Base-by-base conservation (phyloP, 148 eudicot genomes). In the Tetragonia tetragonoides region DNA sequence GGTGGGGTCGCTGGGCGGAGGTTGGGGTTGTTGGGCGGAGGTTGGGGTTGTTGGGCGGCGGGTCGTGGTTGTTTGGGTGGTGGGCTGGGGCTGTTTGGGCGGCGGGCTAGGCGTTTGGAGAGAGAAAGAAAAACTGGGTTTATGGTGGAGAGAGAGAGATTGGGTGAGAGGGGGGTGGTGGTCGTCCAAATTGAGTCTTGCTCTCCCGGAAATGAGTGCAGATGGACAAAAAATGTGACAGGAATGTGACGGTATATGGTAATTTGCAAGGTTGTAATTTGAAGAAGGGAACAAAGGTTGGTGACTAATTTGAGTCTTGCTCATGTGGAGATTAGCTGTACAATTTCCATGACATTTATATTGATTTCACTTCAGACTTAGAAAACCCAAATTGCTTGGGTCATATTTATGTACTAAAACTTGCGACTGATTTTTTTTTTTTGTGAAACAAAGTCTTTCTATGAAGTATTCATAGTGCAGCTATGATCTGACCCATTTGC, bases 261-360 rank as follows among this genome's bases (percentile, higher is more conserved):
- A 93, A 95, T 82, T 60, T 95, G 78, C 97, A 97, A 70, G 99
- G 99, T 72, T 91, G 99, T 83, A 95, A 93, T 84, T 70, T 95
- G 84, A 95, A 93, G 87, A 95, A 83, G 85, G 97, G 93, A 77
- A 84, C 91, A n/a, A 95, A 95, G 92, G 99, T 88, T 81, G 72
- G 80, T 76, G 53, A 72, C 70, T 71, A 21, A 65, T 47, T 49
- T 21, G 14, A 3, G 11, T 54, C n/a, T n/a, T 78, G 39, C 39
- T 38, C 18, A 62, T 42, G 54, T 23, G 41, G 14, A 15, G 59
- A 5, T 68, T 3, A 14, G 7, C 5, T 69, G 28, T 60, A 21
- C 24, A n/a, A n/a, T 60, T 20, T 21, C 10, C 63, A 60, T 60
- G 63, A 60, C 20, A 47, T 4, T 42, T 53, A 6, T 44, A 54